A percentile compares a stretch with the other conserved stretches of the same genome.
Conservation (phyloP, 768 basidiomycete genomes). For the Mycena metata region DNA sequence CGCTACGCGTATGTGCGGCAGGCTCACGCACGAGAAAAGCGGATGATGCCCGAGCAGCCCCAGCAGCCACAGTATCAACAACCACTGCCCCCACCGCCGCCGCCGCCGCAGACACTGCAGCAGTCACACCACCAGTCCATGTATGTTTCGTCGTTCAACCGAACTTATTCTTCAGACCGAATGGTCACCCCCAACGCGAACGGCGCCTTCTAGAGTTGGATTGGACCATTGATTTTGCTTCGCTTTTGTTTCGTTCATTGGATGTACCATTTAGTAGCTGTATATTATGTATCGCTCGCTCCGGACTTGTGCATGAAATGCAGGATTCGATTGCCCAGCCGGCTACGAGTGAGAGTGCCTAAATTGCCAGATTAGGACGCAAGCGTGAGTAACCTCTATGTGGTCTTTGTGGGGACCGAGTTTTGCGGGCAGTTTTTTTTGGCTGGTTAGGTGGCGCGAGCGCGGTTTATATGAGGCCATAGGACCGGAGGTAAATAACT, state of each 20-base stretch:
- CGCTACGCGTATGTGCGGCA: constrained; percentile 89
- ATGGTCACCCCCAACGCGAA: constrained; percentile 29
- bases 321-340: too few relatives aligned
- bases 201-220: constrained; percentile 24
- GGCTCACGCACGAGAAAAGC: constrained; percentile 75
- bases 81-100: constrained; percentile 41
- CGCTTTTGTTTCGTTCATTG: constrained; percentile 4
- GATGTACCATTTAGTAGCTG: constrained; percentile 12
- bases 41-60: constrained; percentile 46
- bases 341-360: too few relatives aligned
- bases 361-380: too few relatives aligned
- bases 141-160: constrained; percentile 22
- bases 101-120: constrained; percentile 38
- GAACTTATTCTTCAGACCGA: constrained; percentile 27
- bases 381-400: too few relatives aligned
- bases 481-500: too few relatives aligned
- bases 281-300: constrained; percentile 21
- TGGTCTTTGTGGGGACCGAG: too few relatives aligned
- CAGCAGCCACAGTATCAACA: constrained; percentile 42
- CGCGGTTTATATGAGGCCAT: too few relatives aligned
- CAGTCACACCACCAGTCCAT: constrained; percentile 33
- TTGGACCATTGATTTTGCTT: neutral
- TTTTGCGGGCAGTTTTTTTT: too few relatives aligned
- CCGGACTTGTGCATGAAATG: too few relatives aligned
- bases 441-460: too few relatives aligned